phyloP scores from a whole-genome alignment of 192 early-diverging fungal genomes.

The Backusella westeae region DNA sequence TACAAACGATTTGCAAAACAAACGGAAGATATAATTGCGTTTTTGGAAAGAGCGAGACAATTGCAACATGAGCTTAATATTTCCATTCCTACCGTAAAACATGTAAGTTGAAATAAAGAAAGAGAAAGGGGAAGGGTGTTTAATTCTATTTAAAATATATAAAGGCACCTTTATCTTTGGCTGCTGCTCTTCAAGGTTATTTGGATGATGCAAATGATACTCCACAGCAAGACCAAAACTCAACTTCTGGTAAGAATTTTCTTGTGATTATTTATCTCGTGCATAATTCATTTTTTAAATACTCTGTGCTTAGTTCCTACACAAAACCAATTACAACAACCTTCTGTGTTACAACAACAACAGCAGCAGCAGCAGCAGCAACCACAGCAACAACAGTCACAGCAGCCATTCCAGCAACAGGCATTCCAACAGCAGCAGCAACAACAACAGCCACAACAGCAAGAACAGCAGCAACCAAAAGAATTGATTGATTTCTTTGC shows the following conservation, averaged over 20 bases:
- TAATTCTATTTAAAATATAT: background rate
- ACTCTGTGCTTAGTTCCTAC: background rate
- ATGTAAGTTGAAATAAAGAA: conserved; percentile 46
- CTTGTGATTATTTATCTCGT: background rate
- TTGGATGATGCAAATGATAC: conserved; percentile 21
- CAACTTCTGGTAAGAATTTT: background rate
- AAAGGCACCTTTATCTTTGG: conserved; percentile 35
- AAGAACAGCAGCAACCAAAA: conserved; percentile 19
- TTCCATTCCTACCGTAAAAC: conserved; percentile 73
- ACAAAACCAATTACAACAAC: conserved; percentile 11
- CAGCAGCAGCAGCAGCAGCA: background rate
- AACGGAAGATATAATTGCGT: conserved; percentile 65
- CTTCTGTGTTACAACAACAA: background rate
- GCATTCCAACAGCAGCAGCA: background rate
- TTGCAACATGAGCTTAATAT: conserved; percentile 60
- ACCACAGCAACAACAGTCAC: background rate
- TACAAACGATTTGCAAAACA: conserved; percentile 80
- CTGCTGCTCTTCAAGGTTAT: conserved; percentile 34
- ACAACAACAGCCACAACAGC: background rate
- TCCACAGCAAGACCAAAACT: background rate
- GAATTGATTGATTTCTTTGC: conserved; percentile 34
- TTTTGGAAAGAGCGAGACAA: conserved; percentile 66
- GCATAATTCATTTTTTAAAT: background rate
- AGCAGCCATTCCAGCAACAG: background rate
- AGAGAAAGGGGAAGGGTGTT: background rate